Conservation (phyloP, 2,329 filamentous ascomycete genomes). For the Alternaria postmessia region DNA sequence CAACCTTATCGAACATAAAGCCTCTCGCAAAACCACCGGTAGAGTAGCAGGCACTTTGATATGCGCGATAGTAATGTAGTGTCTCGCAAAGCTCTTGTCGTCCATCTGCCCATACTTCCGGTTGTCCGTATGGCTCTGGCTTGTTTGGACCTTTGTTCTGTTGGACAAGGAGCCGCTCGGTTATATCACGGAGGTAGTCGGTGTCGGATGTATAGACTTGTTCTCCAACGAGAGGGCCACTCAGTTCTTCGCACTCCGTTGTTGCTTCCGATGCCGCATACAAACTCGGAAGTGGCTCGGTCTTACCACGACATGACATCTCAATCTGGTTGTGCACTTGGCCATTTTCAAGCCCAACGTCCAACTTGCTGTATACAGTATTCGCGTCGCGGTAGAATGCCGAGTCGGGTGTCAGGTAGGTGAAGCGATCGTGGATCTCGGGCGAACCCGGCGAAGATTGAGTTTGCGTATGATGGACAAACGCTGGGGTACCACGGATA, state of each 20-base stretch:
- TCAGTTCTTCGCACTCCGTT: conserved; percentile 2
- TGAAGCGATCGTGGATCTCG: neutral
- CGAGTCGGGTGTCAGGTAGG: conserved; percentile 8
- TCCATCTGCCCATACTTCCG: conserved; percentile 64
- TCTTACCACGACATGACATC: neutral
- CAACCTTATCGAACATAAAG: conserved; percentile 66
- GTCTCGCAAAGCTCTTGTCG: conserved; percentile 71
- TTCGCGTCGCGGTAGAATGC: neutral
- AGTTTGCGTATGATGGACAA: neutral
- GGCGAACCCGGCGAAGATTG: neutral
- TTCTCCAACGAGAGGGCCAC: neutral
- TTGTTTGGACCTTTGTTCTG: conserved; percentile 36
- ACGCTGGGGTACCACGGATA: neutral
- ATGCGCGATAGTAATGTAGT: conserved; percentile 67
- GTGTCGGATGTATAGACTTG: neutral
- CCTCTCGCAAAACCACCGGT: conserved; percentile 60
- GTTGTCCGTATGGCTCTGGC: conserved; percentile 48
- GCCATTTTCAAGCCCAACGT: neutral
- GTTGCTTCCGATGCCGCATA: conserved; percentile 12
- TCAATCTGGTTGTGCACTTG: neutral
- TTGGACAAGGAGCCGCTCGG: conserved; percentile 24
- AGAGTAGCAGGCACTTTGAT: conserved; percentile 67
- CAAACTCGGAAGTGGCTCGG: neutral
- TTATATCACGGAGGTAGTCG: conserved; percentile 15
- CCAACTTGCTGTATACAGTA: neutral